phyloP scores from a whole-genome alignment of 768 basidiomycete species.

The Lyophyllum semitale region DNA sequence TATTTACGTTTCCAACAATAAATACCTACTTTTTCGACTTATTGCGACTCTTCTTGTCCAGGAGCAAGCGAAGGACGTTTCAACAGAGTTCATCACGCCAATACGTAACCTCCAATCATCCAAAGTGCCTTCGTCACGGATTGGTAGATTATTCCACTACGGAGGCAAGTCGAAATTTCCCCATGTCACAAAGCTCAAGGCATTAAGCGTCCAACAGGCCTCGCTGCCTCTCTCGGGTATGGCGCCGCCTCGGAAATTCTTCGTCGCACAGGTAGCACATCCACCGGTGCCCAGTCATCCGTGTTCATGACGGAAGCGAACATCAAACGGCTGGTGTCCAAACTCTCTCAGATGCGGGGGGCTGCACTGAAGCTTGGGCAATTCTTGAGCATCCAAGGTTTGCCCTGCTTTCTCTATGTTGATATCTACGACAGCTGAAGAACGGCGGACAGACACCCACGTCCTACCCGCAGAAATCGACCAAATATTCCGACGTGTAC shows the following conservation, averaged over 20 bases:
- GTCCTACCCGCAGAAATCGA: constrained; percentile 87
- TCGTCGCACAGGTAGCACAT: constrained; percentile 57
- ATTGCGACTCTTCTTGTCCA: background rate
- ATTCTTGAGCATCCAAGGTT: constrained; percentile 95
- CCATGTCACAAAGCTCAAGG: background rate
- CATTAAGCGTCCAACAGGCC: constrained; percentile 48
- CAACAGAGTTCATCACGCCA: constrained; percentile 15
- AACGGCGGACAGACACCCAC: constrained; percentile 70
- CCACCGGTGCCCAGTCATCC: constrained; percentile 40
- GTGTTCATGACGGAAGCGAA: constrained; percentile 92
- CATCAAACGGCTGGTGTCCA: constrained; percentile 84
- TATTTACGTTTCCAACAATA: background rate
- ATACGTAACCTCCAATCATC: constrained; percentile 69
- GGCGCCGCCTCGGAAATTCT: constrained; percentile 89
- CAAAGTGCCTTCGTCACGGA: constrained; percentile 85
- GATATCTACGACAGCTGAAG: background rate
- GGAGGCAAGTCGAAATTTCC: constrained; percentile 59
- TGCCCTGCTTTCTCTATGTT: constrained; percentile 2
- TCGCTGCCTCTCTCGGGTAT: constrained; percentile 86
- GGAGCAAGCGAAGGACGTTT: background rate
- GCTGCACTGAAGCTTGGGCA: constrained; percentile 97
- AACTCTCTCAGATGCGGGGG: constrained; percentile 94
- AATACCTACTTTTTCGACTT: background rate
- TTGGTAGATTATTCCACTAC: constrained; percentile 92
- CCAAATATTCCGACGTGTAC: constrained; percentile 84